Evolutionary conservation across 2,329 filamentous ascomycete species (phyloP), one percentile per base, ranked within the genome.

Genomic region (Xylaria sp.): DNA sequence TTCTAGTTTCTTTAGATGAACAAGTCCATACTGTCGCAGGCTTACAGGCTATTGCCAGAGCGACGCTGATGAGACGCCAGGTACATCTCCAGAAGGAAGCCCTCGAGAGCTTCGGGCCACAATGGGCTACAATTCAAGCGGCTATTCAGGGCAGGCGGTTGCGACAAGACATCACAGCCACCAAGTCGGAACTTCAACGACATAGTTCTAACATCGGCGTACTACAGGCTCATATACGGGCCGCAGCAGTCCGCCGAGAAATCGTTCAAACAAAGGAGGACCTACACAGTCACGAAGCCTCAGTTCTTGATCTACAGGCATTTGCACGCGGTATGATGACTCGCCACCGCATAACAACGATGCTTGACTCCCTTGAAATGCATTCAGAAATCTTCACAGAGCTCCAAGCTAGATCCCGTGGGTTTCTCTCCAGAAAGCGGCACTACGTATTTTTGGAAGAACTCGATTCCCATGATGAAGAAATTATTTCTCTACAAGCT

Each of bases 401-500:
- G 27, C 83, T 97, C 1, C 93, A 97, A 78, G 87, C 89, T 21
- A 83, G 86, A 53, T 86, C 87, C 30, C 86, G 92, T 71, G 93
- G 90, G n/a, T 88, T 84, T 73, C 78, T 90, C 17, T 85, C 85
- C 73, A 87, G 93, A 65, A 83, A 89, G 68, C 79, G 86, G 54
- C 87, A 91, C 42, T 81, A 82, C 56, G 83, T 85, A 2, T 84
- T 95, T 53, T 85, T 97, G 14, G 87, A 90, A 17, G 86, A 92
- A 50, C 87, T 98, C 30, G 83, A 89, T 60, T 88, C 89, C 1
- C 88, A 93, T 73, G 88, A 91, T 45, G 83, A 88, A 0, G 87
- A 90, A 69, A 87, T 94, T 47, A 81, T 89, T 27, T 82, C 89
- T 36, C 84, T 98, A 2, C 96, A 99, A 79, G 89, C 89, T 32